Percentiles rank a stretch among this genome's conserved stretches.
These are phyloP conservation scores for Arthrocladium fulminans DNA, from an alignment of 2,329 filamentous ascomycete genomes.

Conservation along the genomic window DNA sequence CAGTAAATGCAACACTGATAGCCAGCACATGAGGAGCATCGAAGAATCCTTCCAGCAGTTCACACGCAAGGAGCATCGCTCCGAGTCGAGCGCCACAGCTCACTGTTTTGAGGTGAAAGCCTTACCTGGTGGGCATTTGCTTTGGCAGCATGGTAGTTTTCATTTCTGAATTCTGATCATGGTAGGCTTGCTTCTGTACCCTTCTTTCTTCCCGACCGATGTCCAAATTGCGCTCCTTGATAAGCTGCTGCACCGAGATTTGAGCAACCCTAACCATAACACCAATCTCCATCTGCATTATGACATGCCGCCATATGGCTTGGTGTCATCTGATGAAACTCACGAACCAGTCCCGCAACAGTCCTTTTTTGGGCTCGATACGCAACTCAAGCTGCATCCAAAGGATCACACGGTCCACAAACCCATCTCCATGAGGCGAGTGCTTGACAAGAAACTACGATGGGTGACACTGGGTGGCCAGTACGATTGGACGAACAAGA, in stretches of 20 bases:
- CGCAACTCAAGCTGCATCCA: slow-evolving; percentile 38
- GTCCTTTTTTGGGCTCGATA: slow-evolving; percentile 49
- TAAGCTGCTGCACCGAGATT: slow-evolving; percentile 66
- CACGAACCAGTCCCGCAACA: not conserved
- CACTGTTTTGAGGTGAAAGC: slow-evolving; percentile 51
- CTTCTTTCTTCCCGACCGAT: slow-evolving; percentile 59
- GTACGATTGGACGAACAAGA: slow-evolving; percentile 88
- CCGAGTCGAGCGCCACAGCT: slow-evolving; percentile 36
- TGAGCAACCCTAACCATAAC: slow-evolving; percentile 63
- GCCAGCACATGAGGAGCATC: not conserved
- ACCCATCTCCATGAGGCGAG: slow-evolving; percentile 57
- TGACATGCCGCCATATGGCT: slow-evolving; percentile 52
- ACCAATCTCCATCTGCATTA: slow-evolving; percentile 90
- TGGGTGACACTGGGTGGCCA: slow-evolving; percentile 94
- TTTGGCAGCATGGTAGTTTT: slow-evolving; percentile 10
- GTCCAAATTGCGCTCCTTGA: slow-evolving; percentile 64
- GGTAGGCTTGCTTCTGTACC: slow-evolving; percentile 69
- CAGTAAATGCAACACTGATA: not conserved
- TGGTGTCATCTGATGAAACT: slow-evolving; percentile 2
- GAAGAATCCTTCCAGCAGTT: not conserved
- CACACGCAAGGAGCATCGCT: not conserved
- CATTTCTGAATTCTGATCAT: slow-evolving; percentile 10
- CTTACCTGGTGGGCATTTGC: slow-evolving; percentile 54
- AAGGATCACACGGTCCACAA: slow-evolving; percentile 68
- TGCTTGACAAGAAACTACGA: slow-evolving; percentile 71